Percentiles rank a stretch among this genome's conserved stretches.
Evolutionary conservation across 768 basidiomycete genomes (phyloP).

Genomic region (Tylopilus sp.): DNA sequence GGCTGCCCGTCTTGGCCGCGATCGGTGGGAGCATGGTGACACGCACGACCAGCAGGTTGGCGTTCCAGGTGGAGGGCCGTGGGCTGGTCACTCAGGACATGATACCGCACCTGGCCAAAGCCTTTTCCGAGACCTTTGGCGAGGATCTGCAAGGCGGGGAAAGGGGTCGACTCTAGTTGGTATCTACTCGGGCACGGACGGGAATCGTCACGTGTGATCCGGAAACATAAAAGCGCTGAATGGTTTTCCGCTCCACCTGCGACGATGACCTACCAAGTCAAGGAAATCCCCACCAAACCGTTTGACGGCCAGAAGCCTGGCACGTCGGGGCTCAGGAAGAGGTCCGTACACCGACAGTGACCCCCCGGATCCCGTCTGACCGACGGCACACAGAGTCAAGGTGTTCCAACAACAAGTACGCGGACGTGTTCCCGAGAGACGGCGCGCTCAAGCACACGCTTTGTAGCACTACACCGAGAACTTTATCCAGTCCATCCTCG

Average conservation of each 20-base stretch:
- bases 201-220: constrained; percentile 24
- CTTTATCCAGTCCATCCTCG: constrained; percentile 92
- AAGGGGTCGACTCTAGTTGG: constrained; percentile 35
- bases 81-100: constrained; percentile 83
- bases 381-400: constrained; percentile 66
- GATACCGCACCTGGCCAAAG: constrained; percentile 57
- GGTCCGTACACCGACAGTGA: constrained; percentile 42
- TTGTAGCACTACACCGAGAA: constrained; percentile 96
- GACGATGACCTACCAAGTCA: constrained; percentile 46
- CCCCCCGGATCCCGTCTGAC: constrained; percentile 21
- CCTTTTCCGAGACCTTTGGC: constrained; percentile 74
- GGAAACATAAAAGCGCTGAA: constrained; percentile 14
- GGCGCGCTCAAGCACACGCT: constrained; percentile 18
- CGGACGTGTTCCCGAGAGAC: constrained; percentile 10
- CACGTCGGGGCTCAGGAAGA: constrained; percentile 95
- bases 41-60: constrained; percentile 72
- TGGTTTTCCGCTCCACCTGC: not conserved
- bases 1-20: constrained; percentile 81
- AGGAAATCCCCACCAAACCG: constrained; percentile 78
- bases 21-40: constrained; percentile 88
- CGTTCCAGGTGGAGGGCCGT: constrained; percentile 74
- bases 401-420: constrained; percentile 94
- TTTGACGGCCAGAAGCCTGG: constrained; percentile 96
- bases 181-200: constrained; percentile 7
- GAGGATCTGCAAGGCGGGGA: constrained; percentile 27